phyloP scores from a whole-genome alignment of 805 yeast genomes.

The Candida germanica region DNA sequence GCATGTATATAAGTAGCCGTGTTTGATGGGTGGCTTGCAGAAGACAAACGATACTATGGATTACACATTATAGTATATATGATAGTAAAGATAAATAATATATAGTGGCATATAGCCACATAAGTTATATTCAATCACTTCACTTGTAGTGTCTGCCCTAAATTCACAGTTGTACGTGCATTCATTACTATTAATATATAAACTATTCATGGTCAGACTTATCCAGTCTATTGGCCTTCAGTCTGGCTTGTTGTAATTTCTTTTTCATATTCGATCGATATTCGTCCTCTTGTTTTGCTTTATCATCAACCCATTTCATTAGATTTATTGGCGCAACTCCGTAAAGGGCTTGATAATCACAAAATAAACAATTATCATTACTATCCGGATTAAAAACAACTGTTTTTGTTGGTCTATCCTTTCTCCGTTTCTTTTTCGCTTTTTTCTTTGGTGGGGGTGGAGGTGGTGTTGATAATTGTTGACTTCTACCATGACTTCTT shows the following conservation, averaged over 20 bases:
- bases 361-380: constrained; percentile 38
- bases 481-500: constrained; percentile 3
- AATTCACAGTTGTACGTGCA: neutral
- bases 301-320: constrained; percentile 48
- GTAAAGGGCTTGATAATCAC: constrained; percentile 51
- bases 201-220: no score
- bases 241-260: constrained; percentile 37
- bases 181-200: constrained; percentile 15
- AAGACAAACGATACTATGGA: no score
- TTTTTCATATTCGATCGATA: constrained; percentile 33
- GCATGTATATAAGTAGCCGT: no score
- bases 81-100: no score
- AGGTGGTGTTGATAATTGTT: neutral
- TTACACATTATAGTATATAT: no score
- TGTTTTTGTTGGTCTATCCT: neutral
- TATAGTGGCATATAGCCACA: no score
- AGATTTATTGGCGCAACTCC: constrained; percentile 49
- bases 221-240: constrained; percentile 29
- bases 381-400: constrained; percentile 11
- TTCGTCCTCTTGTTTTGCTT: constrained; percentile 22
- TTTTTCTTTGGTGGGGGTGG: constrained; percentile 4
- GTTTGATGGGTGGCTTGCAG: no score
- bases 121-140: no score
- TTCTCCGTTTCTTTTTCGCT: constrained; percentile 21
- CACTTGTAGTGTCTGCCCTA: no score